phyloP scores from a whole-genome alignment of 805 yeast species.

The Schwanniomyces polymorphus region DNA sequence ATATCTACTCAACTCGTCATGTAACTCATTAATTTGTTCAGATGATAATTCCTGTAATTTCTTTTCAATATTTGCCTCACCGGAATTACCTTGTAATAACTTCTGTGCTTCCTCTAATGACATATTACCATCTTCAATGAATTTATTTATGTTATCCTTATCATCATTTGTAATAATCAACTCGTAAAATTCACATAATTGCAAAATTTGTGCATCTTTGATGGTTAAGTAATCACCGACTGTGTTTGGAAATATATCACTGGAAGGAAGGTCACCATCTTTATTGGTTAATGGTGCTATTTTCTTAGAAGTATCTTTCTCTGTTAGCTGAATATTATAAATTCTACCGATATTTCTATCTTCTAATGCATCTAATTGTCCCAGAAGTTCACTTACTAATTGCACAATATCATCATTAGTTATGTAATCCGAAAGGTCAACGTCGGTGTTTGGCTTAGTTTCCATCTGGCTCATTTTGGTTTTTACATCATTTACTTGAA shows the following conservation, averaged over 20 bases:
- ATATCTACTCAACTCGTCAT: conserved; percentile 65
- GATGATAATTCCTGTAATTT: conserved; percentile 27
- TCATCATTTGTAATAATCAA: conserved; percentile 63
- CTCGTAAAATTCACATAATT: conserved; percentile 72
- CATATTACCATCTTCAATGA: conserved; percentile 8
- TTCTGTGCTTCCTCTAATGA: conserved; percentile 8
- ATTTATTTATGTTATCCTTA: conserved; percentile 40
- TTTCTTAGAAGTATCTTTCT: conserved; percentile 30
- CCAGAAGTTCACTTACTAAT: conserved; percentile 85
- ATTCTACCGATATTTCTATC: conserved; percentile 73
- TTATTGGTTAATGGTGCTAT: conserved; percentile 73
- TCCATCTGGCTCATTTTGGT: conserved; percentile 27
- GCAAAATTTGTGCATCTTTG: conserved; percentile 45
- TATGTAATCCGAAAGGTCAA: conserved; percentile 54
- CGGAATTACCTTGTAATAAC: conserved; percentile 2
- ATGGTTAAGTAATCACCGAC: conserved; percentile 52
- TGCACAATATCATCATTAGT: conserved; percentile 85
- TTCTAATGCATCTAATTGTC: conserved; percentile 78
- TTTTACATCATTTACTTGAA: conserved; percentile 61
- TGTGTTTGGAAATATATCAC: conserved; percentile 57
- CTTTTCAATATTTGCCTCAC: conserved; percentile 2
- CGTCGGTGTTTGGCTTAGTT: neutral
- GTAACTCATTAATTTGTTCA: conserved; percentile 54
- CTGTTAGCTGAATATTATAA: conserved; percentile 54
- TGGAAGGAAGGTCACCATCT: conserved; percentile 72